phyloP scores from a whole-genome alignment of 768 basidiomycete genomes.

The Sarcodon aspratus region DNA sequence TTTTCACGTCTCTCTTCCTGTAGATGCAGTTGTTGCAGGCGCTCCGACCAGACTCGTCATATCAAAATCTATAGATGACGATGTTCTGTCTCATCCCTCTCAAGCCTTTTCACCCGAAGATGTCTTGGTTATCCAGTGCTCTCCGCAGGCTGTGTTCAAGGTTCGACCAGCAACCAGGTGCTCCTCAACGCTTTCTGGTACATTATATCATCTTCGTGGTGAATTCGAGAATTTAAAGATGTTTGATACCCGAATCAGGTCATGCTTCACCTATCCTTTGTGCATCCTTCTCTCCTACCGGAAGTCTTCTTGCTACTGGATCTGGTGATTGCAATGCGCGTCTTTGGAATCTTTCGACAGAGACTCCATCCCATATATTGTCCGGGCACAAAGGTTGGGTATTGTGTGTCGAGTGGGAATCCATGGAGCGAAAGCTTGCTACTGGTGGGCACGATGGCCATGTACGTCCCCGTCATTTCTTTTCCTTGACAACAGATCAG shows the following conservation, averaged over 20 bases:
- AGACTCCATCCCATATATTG: slow-evolving; percentile 81
- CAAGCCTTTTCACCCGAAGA: slow-evolving; percentile 76
- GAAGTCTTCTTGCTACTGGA: slow-evolving; percentile 84
- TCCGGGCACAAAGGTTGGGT: slow-evolving; percentile 94
- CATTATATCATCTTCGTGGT: slow-evolving; percentile 9
- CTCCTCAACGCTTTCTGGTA: slow-evolving; percentile 83
- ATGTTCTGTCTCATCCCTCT: slow-evolving; percentile 67
- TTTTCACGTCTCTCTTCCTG: slow-evolving; percentile 75
- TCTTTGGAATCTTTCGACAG: slow-evolving; percentile 90
- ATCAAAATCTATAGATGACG: slow-evolving; percentile 71
- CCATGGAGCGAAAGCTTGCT: slow-evolving; percentile 79
- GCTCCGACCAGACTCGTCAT: slow-evolving; percentile 73
- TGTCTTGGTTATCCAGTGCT: slow-evolving; percentile 78
- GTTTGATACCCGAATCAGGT: slow-evolving; percentile 31
- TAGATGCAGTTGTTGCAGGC: slow-evolving; percentile 32
- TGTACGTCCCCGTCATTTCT: slow-evolving; percentile 29
- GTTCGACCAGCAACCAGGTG: slow-evolving; percentile 92
- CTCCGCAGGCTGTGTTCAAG: slow-evolving; percentile 91
- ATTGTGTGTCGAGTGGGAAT: slow-evolving; percentile 95
- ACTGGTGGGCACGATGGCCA: slow-evolving; percentile 94
- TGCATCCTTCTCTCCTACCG: slow-evolving; percentile 92
- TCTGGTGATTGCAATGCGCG: slow-evolving; percentile 90
- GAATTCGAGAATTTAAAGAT: neutral
- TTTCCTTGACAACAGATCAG: neutral
- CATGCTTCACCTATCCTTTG: slow-evolving; percentile 91